Percentiles rank a stretch among this genome's conserved stretches.
Evolutionary conservation across 495 filamentous ascomycete genomes (phyloP).

Genomic region (Melanomma pulvis-pyrius): DNA sequence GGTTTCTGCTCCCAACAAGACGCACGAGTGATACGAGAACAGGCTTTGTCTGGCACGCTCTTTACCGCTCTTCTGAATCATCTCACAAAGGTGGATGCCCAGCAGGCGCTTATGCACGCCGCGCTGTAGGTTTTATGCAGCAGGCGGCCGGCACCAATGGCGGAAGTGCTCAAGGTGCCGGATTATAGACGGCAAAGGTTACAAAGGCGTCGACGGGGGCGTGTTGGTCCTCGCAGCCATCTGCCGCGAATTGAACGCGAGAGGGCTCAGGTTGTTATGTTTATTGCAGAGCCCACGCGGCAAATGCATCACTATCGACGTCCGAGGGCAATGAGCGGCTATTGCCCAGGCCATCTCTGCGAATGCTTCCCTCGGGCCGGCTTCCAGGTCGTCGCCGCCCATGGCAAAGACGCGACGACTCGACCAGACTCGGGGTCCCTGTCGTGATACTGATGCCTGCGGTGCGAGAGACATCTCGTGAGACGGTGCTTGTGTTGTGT

Average conservation of each 20-base stretch:
- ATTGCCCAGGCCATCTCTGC: background rate
- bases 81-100: slow-evolving; percentile 23
- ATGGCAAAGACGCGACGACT: background rate
- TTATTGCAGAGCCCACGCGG: slow-evolving; percentile 8
- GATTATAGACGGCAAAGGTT: slow-evolving; percentile 1
- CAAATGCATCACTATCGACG: slow-evolving; percentile 15
- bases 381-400: slow-evolving; percentile 1
- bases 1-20: slow-evolving; percentile 33
- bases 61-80: slow-evolving; percentile 43
- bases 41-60: slow-evolving; percentile 19
- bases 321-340: slow-evolving; percentile 2
- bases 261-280: background rate
- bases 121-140: slow-evolving; percentile 34
- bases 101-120: slow-evolving; percentile 37
- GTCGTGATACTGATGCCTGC: background rate
- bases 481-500: background rate
- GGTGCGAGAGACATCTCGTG: background rate
- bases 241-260: slow-evolving; percentile 10
- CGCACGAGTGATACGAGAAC: slow-evolving; percentile 30
- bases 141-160: slow-evolving; percentile 33
- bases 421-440: background rate
- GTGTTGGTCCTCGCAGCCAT: slow-evolving; percentile 18
- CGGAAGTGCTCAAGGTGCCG: slow-evolving; percentile 26
- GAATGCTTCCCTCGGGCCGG: slow-evolving; percentile 32
- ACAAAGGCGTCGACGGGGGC: background rate